Evolutionary conservation across 202 grass and related monocot species (phyloP).

Genomic region (Saccharum hybrid): DNA sequence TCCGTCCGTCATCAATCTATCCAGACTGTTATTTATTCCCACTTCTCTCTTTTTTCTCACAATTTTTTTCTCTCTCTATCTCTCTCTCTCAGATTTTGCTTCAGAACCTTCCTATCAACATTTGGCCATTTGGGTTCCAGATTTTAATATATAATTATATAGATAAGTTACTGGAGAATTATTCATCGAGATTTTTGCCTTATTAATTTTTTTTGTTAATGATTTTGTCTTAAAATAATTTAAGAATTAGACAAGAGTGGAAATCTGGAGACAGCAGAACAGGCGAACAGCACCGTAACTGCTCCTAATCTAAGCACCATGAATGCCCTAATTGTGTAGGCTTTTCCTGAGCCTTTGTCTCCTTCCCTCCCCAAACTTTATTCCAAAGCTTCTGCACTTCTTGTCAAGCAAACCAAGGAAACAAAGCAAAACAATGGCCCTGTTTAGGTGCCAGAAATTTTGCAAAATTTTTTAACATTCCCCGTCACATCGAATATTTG

Average conservation of each 20-base stretch:
- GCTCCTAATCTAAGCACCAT: conserved; percentile 6
- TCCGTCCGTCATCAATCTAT: conserved; percentile 53
- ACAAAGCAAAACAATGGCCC: conserved; percentile 35
- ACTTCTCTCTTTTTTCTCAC: not conserved
- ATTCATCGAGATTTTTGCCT: not conserved
- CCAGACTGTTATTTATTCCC: not conserved
- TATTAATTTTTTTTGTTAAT: not conserved
- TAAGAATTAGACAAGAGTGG: not conserved
- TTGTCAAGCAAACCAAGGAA: conserved; percentile 45
- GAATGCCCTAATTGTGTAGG: conserved; percentile 40
- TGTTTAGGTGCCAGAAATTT: too few species aligned
- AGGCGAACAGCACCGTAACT: conserved; percentile 10
- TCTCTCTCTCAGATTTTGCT: not conserved
- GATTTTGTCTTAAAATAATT: not conserved
- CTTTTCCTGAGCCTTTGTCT: conserved; percentile 45
- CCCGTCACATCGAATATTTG: too few species aligned
- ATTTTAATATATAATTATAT: not conserved
- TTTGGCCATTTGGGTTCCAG: too few species aligned
- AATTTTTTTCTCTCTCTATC: not conserved
- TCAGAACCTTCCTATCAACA: not conserved
- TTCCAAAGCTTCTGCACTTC: conserved; percentile 43
- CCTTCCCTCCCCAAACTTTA: conserved; percentile 38
- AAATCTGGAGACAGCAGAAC: conserved; percentile 3
- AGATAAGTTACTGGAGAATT: not conserved
- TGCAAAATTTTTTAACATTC: too few species aligned